Evolutionary conservation across 176 grass and related monocot species (phyloP).

Genomic region (Alloteropsis semialata): DNA sequence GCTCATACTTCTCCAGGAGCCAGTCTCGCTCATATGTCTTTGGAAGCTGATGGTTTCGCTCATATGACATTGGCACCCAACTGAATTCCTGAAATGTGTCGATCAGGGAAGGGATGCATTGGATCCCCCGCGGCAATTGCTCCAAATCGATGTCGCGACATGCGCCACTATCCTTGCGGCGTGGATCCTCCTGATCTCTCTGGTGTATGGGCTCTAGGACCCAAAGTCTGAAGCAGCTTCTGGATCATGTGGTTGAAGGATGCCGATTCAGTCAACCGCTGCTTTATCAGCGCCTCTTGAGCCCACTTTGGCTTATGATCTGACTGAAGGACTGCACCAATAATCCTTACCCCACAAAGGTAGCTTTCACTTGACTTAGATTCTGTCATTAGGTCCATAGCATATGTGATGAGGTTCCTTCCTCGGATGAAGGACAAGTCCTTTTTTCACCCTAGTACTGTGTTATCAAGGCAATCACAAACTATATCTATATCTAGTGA

Average conservation of each 20-base stretch:
- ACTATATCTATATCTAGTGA: no score
- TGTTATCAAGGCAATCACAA: no score
- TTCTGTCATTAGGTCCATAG: not conserved
- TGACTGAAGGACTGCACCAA: no score
- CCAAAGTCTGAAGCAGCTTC: not conserved
- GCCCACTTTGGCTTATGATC: no score
- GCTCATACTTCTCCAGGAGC: no score
- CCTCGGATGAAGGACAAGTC: not conserved
- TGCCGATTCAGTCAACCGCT: not conserved
- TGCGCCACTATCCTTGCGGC: not conserved
- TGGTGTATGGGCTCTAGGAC: not conserved
- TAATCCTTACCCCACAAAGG: not conserved
- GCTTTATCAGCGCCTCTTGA: not conserved
- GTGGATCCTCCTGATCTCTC: not conserved
- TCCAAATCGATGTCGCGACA: not conserved
- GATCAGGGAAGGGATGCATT: not conserved
- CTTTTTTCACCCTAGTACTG: not conserved
- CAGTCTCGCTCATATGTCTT: no score
- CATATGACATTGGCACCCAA: no score
- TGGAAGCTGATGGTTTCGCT: no score
- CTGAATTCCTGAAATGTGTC: no score
- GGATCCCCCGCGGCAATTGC: not conserved
- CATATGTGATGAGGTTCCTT: not conserved
- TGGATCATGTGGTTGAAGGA: not conserved
- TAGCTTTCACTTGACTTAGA: not conserved